Conservation (phyloP, 345 rosid genomes). For the Citrus maxima region DNA sequence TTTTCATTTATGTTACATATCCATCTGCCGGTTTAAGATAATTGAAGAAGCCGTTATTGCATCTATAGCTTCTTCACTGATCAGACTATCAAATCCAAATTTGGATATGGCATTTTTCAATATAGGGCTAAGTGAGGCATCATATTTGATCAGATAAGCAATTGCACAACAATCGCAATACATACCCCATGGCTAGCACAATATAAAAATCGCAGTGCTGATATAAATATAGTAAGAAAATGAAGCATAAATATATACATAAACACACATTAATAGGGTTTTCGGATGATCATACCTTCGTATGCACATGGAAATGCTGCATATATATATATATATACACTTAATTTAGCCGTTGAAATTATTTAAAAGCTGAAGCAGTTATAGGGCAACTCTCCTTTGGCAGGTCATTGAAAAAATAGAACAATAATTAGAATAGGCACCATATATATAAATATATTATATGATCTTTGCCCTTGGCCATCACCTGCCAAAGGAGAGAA, state of each 20-base stretch:
- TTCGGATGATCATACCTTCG: background rate
- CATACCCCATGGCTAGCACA: too few relatives aligned
- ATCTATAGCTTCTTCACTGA: too few relatives aligned
- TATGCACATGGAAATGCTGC: background rate
- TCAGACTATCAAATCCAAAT: background rate
- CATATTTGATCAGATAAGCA: background rate
- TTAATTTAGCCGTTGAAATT: background rate
- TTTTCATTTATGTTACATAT: too few relatives aligned
- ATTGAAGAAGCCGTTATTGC: too few relatives aligned
- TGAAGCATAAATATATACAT: background rate
- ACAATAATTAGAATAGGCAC: background rate
- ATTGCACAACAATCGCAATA: too few relatives aligned
- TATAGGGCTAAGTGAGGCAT: background rate
- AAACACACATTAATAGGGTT: background rate
- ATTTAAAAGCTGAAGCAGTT: conserved; percentile 52
- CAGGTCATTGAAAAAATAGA: conserved; percentile 22
- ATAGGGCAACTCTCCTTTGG: conserved; percentile 99
- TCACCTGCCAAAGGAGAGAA: conserved; percentile 65
- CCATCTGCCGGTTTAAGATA: too few relatives aligned
- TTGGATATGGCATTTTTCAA: background rate
- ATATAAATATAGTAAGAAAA: background rate
- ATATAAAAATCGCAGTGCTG: background rate
- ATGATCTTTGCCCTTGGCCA: background rate
- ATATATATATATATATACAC: background rate
- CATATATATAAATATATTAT: too few relatives aligned